Evolutionary conservation across 2,329 filamentous ascomycete species (phyloP).

Genomic region (Mycosphaerelloides madeirae): DNA sequence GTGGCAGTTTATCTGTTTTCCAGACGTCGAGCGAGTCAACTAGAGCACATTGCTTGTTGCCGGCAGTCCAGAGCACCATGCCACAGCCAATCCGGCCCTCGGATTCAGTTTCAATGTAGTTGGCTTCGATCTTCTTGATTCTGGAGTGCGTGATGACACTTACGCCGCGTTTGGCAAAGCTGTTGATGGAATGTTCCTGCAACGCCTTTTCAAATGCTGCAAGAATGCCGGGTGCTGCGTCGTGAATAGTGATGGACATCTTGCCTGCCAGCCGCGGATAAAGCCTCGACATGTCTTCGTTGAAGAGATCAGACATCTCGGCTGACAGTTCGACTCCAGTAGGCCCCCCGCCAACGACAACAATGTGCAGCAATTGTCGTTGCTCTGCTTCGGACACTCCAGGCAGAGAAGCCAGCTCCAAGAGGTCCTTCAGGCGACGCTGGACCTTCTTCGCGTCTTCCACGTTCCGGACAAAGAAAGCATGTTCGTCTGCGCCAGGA

Average conservation of each 20-base stretch:
- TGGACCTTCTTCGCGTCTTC: slow-evolving; percentile 27
- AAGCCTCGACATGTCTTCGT: slow-evolving; percentile 35
- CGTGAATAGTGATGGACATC: slow-evolving; percentile 40
- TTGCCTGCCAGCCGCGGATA: slow-evolving; percentile 40
- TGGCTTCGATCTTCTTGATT: slow-evolving; percentile 33
- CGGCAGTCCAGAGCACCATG: slow-evolving; percentile 38
- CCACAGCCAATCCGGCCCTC: slow-evolving; percentile 36
- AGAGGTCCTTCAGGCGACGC: slow-evolving; percentile 32
- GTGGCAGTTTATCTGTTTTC: slow-evolving; percentile 31
- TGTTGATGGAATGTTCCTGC: slow-evolving; percentile 40
- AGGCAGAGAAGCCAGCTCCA: slow-evolving; percentile 36
- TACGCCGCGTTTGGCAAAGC: slow-evolving; percentile 35
- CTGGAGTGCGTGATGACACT: slow-evolving; percentile 36
- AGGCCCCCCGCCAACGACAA: slow-evolving; percentile 42
- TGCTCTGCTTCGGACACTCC: slow-evolving; percentile 27
- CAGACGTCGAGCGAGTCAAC: slow-evolving; percentile 31
- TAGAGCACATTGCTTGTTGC: slow-evolving; percentile 34
- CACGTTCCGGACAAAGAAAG: slow-evolving; percentile 20
- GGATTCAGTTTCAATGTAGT: slow-evolving; percentile 34
- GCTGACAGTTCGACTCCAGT: slow-evolving; percentile 42
- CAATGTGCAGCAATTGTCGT: slow-evolving; percentile 35
- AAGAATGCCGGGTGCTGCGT: slow-evolving; percentile 27
- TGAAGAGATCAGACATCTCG: slow-evolving; percentile 41
- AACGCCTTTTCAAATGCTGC: slow-evolving; percentile 38
- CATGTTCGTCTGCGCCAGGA: slow-evolving; percentile 19